These are phyloP conservation scores for Thelonectria discophora DNA, from an alignment of 2,329 filamentous ascomycete genomes.

Conservation along the genomic window DNA sequence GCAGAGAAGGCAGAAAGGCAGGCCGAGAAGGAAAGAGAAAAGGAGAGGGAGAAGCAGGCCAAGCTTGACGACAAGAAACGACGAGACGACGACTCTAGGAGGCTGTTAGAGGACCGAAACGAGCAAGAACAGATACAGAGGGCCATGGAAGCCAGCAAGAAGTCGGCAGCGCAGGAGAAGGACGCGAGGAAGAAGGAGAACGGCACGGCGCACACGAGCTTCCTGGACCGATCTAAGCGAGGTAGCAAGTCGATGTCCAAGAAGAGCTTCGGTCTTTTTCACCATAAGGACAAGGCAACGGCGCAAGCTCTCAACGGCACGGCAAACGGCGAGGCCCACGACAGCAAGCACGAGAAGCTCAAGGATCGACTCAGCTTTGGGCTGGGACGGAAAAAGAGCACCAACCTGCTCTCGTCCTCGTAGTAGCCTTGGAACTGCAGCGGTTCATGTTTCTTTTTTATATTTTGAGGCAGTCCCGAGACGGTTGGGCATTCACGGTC, in stretches of 20 bases:
- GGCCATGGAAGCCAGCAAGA: slow-evolving; percentile 73
- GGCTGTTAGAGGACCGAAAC: slow-evolving; percentile 60
- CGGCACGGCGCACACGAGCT: slow-evolving; percentile 52
- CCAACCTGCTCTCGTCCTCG: slow-evolving; percentile 50
- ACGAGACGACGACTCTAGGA: slow-evolving; percentile 64
- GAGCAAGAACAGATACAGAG: slow-evolving; percentile 70
- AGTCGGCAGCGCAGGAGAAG: slow-evolving; percentile 64
- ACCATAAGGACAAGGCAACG: slow-evolving; percentile 58
- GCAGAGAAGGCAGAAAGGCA: slow-evolving; percentile 66
- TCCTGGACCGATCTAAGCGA: slow-evolving; percentile 73
- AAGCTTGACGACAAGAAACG: slow-evolving; percentile 53
- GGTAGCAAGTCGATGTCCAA: slow-evolving; percentile 82
- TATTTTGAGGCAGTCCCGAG: no score
- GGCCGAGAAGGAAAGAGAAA: slow-evolving; percentile 50
- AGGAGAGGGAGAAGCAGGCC: slow-evolving; percentile 51
- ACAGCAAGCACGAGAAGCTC: slow-evolving; percentile 58
- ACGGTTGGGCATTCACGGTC: slow-evolving; percentile 22
- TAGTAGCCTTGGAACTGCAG: slow-evolving; percentile 4
- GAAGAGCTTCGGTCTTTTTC: slow-evolving; percentile 75
- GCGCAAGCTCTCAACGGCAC: slow-evolving; percentile 35
- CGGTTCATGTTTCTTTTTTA: neutral
- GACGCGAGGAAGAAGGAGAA: slow-evolving; percentile 52
- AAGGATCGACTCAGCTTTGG: slow-evolving; percentile 74
- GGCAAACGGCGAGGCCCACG: slow-evolving; percentile 35
- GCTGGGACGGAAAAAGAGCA: slow-evolving; percentile 77